Conservation (phyloP, 495 filamentous ascomycete genomes). For the Sabuloglossum arenarium region DNA sequence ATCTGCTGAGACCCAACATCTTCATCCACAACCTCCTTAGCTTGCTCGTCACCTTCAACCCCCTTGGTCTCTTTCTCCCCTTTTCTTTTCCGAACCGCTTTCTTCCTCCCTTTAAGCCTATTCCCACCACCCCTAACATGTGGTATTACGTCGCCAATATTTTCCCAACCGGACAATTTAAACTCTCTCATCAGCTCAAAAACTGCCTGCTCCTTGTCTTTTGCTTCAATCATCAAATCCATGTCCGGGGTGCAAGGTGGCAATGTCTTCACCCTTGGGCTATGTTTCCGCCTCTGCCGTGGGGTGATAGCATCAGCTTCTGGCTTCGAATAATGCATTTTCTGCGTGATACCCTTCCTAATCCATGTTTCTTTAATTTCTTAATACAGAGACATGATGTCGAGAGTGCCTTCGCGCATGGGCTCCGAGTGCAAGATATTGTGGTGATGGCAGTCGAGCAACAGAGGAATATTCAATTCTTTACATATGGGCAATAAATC, state of each 20-base stretch:
- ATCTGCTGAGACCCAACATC: constrained; percentile 28
- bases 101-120: constrained; percentile 27
- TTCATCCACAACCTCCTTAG: constrained; percentile 18
- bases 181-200: constrained; percentile 84
- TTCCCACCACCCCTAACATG: constrained; percentile 64
- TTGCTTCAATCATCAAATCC: constrained; percentile 98
- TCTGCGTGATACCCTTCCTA: constrained; percentile 70
- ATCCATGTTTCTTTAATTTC: constrained; percentile 73
- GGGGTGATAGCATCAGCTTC: constrained; percentile 52
- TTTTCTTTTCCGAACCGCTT: constrained; percentile 25
- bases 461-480: constrained; percentile 79
- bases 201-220: constrained; percentile 94
- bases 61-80: neutral
- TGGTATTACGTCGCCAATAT: constrained; percentile 58
- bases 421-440: constrained; percentile 58
- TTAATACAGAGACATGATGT: constrained; percentile 49
- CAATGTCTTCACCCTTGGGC: constrained; percentile 49
- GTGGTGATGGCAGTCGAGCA: constrained; percentile 89
- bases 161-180: constrained; percentile 56
- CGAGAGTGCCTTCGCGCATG: constrained; percentile 68
- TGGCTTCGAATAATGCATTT: constrained; percentile 91
- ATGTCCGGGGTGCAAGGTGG: constrained; percentile 65
- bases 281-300: constrained; percentile 63
- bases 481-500: constrained; percentile 82
- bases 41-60: no score